These are phyloP conservation scores for Carallia pectinifolia DNA, from an alignment of 345 rosid species.

Conservation along the genomic window DNA sequence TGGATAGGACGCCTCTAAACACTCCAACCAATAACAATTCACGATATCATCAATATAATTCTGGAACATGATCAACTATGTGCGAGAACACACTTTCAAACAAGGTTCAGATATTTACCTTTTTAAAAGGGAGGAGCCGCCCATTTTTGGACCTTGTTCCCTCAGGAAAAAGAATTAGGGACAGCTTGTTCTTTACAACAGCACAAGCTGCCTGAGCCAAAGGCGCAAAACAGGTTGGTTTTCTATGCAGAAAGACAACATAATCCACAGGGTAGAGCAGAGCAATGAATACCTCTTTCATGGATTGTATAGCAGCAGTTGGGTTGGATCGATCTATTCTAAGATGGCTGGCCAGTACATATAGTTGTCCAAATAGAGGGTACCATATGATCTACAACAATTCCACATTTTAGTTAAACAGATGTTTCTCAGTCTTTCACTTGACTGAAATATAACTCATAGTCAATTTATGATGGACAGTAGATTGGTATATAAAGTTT, in stretches of 20 bases:
- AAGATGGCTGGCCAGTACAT: slow-evolving; percentile 48
- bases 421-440: background rate
- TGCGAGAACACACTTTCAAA: background rate
- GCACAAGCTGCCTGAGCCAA: slow-evolving; percentile 34
- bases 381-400: slow-evolving; percentile 49
- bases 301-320: slow-evolving; percentile 40
- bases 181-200: slow-evolving; percentile 36
- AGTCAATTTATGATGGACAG: too few relatives aligned
- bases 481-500: too few relatives aligned
- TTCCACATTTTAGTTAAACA: background rate
- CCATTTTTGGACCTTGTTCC: slow-evolving; percentile 61
- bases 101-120: slow-evolving; percentile 29
- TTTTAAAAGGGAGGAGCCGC: slow-evolving; percentile 49
- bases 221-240: slow-evolving; percentile 6
- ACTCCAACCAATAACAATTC: background rate
- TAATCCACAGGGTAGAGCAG: background rate
- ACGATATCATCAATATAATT: background rate
- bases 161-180: slow-evolving; percentile 54
- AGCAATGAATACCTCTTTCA: slow-evolving; percentile 40
- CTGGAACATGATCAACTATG: background rate
- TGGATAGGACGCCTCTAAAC: background rate
- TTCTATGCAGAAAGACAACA: background rate
- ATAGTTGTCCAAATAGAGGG: slow-evolving; percentile 56
- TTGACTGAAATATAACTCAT: too few relatives aligned
- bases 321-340: slow-evolving; percentile 58